Evolutionary conservation across 495 filamentous ascomycete species (phyloP), one percentile per base, ranked within the genome.

Genomic region (Mycothermus thermophilus): DNA sequence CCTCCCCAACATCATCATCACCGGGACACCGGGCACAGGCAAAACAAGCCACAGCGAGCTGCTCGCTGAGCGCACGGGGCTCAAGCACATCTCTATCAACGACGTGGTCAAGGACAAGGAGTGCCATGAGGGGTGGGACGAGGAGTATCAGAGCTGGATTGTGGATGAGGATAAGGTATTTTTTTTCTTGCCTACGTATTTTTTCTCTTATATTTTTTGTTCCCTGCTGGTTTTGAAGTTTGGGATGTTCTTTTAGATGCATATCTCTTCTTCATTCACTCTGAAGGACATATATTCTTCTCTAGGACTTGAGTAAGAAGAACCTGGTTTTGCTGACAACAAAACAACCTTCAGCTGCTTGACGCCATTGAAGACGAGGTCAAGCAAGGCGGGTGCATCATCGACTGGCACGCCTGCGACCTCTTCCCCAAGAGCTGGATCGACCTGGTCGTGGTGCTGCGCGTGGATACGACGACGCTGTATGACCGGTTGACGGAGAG

Each of bases 361-460:
- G 90, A 96, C 53, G 71, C 78, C 11, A 78, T 97, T 35, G 90
- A 97, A 59, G 72, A 85, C 31, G 76, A 85, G 37, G 68, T 82
- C 34, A 71, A 77, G 42, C 55, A 71, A 17, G 92, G 92, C 40
- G 92, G 92, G 11, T 80, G 75, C 52, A 73, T 99, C 50, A 82
- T 99, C 44, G 92, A 99, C 59, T 99, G 88, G 90, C 90, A 99
- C 57, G 87, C 84, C 1, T 95, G 88, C 59, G 92, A 99, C 50
- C 61, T 96, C 20, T 96, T 99, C 53, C 88, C 92, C 15, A 74
- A 80, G 53, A 77, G 79, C 50, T 93, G 84, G 83, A 80, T 96
- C 46, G 92, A 99, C 51, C 72, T 99, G 2, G 88, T 96, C 1
- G 81, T 96, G 4, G 92, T 96, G 40, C 56, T 99, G 36, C 69